Percentiles rank a stretch among this genome's conserved stretches.
phyloP scores from a whole-genome alignment of 1,139 yeast genomes.

The Sugiyamaella pinicola region DNA sequence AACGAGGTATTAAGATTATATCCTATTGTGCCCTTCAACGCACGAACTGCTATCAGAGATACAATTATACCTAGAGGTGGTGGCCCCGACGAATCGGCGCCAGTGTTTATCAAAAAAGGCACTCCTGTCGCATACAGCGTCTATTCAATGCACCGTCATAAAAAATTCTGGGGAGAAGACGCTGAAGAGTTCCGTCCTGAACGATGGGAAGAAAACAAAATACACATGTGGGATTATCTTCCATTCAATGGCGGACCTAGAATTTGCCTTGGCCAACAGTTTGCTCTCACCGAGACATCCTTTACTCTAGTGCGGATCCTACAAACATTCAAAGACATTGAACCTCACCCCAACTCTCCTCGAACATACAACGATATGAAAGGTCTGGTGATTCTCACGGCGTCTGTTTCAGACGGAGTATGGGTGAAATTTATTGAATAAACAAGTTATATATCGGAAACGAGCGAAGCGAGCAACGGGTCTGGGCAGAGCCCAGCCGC shows the following conservation, averaged over 20 bases:
- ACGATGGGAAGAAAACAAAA: slow-evolving; percentile 46
- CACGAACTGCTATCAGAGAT: slow-evolving; percentile 50
- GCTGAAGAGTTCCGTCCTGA: slow-evolving; percentile 54
- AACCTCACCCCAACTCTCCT: slow-evolving; percentile 9
- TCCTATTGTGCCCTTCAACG: slow-evolving; percentile 59
- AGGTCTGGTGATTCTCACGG: slow-evolving; percentile 17
- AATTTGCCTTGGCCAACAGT: slow-evolving; percentile 61
- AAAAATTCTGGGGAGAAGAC: slow-evolving; percentile 52
- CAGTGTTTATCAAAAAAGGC: slow-evolving; percentile 53
- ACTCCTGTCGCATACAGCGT: slow-evolving; percentile 51
- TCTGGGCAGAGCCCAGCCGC: neutral
- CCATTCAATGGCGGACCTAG: slow-evolving; percentile 66
- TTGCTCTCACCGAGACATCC: slow-evolving; percentile 59
- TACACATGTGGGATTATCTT: slow-evolving; percentile 50
- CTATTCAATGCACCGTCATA: slow-evolving; percentile 51
- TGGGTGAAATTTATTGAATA: slow-evolving; percentile 14
- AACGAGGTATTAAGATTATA: slow-evolving; percentile 57
- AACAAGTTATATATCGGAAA: neutral
- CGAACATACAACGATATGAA: neutral
- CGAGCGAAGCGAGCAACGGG: neutral
- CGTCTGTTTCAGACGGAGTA: slow-evolving; percentile 18
- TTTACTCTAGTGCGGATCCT: slow-evolving; percentile 50
- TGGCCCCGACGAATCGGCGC: slow-evolving; percentile 48
- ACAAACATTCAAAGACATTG: slow-evolving; percentile 37
- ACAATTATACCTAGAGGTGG: slow-evolving; percentile 58